Conservation (phyloP, 2,329 filamentous ascomycete species). For the Gnomoniopsis smithogilvyi region DNA sequence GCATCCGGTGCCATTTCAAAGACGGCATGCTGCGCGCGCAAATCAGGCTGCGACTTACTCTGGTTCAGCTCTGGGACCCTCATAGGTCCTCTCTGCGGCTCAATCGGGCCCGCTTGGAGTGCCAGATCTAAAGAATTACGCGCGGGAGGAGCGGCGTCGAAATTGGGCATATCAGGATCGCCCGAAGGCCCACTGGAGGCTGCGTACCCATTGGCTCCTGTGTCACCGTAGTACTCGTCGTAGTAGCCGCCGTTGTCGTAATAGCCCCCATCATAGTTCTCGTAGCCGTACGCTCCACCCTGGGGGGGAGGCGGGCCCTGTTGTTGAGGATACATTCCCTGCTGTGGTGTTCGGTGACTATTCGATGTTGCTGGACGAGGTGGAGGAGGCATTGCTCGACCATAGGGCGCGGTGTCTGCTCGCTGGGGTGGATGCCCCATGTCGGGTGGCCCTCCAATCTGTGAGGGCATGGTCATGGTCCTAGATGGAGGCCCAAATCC, state of each 20-base stretch:
- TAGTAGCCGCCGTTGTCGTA: conserved; percentile 41
- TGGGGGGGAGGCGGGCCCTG: conserved; percentile 36
- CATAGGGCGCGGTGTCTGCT: conserved; percentile 44
- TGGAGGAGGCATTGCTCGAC: conserved; percentile 40
- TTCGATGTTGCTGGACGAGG: conserved; percentile 54
- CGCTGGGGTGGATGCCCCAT: conserved; percentile 32
- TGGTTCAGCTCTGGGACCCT: conserved; percentile 53
- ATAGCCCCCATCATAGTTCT: conserved; percentile 30
- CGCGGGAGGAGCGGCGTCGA: conserved; percentile 36
- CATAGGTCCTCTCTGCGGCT: conserved; percentile 47
- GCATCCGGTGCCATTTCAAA: conserved; percentile 71
- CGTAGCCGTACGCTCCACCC: conserved; percentile 20
- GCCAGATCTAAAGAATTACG: conserved; percentile 47
- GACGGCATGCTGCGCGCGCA: conserved; percentile 63
- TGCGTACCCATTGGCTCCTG: conserved; percentile 27
- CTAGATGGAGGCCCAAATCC: conserved; percentile 50
- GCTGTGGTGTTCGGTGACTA: conserved; percentile 49
- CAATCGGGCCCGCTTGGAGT: conserved; percentile 34
- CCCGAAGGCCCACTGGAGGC: conserved; percentile 24
- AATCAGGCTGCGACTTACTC: conserved; percentile 65
- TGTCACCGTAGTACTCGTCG: conserved; percentile 50
- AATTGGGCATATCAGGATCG: conserved; percentile 38
- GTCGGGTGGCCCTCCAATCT: conserved; percentile 36
- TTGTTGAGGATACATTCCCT: conserved; percentile 46
- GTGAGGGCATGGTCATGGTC: conserved; percentile 60